Conservation (phyloP, 495 filamentous ascomycete genomes). For the Xylaria curta region DNA sequence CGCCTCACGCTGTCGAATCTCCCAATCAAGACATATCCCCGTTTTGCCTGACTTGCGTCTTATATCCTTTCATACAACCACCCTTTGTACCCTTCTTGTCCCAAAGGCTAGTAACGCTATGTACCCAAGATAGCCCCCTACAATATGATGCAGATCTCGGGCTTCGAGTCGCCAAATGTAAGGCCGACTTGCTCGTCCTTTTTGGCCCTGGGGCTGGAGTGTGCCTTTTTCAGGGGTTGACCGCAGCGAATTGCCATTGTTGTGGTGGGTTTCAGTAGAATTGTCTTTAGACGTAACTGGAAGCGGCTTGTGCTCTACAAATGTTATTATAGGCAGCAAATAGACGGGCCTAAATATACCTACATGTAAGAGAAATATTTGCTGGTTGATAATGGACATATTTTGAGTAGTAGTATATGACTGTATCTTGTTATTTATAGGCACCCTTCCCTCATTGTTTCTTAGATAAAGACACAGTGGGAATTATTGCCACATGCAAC, state of each 20-base stretch:
- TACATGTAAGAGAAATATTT: neutral
- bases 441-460: neutral
- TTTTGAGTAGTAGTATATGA: neutral
- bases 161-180: neutral
- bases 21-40: neutral
- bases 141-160: neutral
- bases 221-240: neutral
- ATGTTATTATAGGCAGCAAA: neutral
- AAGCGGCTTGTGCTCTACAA: neutral
- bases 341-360: neutral
- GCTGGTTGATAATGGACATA: neutral
- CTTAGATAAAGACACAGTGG: neutral
- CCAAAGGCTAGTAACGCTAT: neutral
- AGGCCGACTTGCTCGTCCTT: conserved; percentile 5
- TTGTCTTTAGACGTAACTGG: too few species aligned
- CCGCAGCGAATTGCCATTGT: conserved; percentile 1
- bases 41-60: neutral
- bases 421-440: neutral
- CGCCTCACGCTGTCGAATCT: neutral
- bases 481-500: neutral
- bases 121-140: neutral
- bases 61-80: neutral
- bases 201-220: neutral
- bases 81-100: neutral
- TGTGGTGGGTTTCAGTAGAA: neutral